Evolutionary conservation across 192 early-diverging fungal genomes (phyloP).

Genomic region (Backusella liffmaniae): DNA sequence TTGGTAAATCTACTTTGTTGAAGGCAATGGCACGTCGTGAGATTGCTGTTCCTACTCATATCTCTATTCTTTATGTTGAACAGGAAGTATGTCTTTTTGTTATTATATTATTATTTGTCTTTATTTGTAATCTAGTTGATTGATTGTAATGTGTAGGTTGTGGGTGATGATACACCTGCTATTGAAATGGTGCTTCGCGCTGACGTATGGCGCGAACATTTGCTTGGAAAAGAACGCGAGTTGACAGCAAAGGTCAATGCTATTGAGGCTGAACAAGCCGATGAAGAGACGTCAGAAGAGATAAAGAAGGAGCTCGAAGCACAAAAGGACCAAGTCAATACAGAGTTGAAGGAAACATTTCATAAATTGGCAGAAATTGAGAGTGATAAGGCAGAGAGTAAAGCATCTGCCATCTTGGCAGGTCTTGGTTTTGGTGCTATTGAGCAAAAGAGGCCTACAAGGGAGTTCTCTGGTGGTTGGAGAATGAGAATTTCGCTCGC

Average conservation of each 20-base stretch:
- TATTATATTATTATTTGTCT: neutral
- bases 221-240: constrained; percentile 82
- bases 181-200: constrained; percentile 89
- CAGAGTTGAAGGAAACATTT: constrained; percentile 80
- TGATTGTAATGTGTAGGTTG: constrained; percentile 56
- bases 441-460: constrained; percentile 82
- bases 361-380: constrained; percentile 91
- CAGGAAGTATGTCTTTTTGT: constrained; percentile 70
- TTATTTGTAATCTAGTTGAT: neutral
- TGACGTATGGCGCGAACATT: constrained; percentile 88
- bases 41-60: constrained; percentile 84
- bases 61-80: constrained; percentile 95
- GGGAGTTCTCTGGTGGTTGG: constrained; percentile 98
- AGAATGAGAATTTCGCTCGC: constrained; percentile 98
- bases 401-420: constrained; percentile 90
- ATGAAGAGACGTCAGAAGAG: constrained; percentile 51
- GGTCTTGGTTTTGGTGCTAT: constrained; percentile 91
- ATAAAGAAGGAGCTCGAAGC: constrained; percentile 52
- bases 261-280: constrained; percentile 49
- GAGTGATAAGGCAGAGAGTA: constrained; percentile 93
- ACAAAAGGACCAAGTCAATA: constrained; percentile 49
- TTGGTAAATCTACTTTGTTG: constrained; percentile 82
- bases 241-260: constrained; percentile 54
- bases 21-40: constrained; percentile 82
- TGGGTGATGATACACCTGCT: constrained; percentile 85